Conservation (phyloP, 139 green algal species). For the Micractinium sp. region DNA sequence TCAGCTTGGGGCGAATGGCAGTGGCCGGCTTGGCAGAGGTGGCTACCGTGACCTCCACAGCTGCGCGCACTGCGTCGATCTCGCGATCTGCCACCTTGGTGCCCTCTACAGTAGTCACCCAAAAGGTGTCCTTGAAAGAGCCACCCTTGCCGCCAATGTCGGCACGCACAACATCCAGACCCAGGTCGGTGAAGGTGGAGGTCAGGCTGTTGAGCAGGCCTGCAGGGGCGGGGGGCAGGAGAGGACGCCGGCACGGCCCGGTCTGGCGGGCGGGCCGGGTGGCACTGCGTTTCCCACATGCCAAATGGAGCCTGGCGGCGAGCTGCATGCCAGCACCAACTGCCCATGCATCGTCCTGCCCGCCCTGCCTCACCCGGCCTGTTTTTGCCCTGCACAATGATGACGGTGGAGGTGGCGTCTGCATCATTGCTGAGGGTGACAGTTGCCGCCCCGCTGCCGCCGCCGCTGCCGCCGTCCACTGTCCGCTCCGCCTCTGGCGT, state of each 20-base stretch:
- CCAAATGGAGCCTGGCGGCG: neutral
- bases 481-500: slow-evolving; percentile 12
- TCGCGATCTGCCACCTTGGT: slow-evolving; percentile 29
- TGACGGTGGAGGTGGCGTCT: neutral
- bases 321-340: neutral
- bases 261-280: no score
- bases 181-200: slow-evolving; percentile 79
- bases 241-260: neutral
- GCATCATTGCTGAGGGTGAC: neutral
- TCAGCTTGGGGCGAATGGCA: slow-evolving; percentile 40
- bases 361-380: neutral
- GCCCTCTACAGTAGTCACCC: slow-evolving; percentile 65
- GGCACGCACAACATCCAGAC: slow-evolving; percentile 77
- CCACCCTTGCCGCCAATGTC: slow-evolving; percentile 57
- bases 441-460: neutral
- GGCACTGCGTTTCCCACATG: no score
- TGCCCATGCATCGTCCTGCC: neutral
- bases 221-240: neutral
- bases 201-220: slow-evolving; percentile 81
- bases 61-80: slow-evolving; percentile 10
- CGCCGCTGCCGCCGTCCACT: neutral
- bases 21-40: slow-evolving; percentile 10
- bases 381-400: slow-evolving; percentile 21
- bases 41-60: slow-evolving; percentile 29
- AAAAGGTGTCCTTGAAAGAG: slow-evolving; percentile 84